Evolutionary conservation across 2,329 filamentous ascomycete species (phyloP).

Genomic region (Metarhizium sp.): DNA sequence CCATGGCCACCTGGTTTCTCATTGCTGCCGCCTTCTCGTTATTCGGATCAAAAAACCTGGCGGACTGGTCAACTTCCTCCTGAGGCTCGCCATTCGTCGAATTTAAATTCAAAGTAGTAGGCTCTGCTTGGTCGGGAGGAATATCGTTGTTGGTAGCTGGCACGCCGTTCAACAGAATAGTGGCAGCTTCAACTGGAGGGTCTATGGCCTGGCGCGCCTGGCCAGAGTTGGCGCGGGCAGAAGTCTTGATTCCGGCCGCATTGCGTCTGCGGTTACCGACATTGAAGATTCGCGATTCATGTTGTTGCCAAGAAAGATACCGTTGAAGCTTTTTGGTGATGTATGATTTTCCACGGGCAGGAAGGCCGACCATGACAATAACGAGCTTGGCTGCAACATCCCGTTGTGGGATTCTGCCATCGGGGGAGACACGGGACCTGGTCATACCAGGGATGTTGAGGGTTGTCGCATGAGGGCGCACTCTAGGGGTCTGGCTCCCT

Average conservation of each 20-base stretch:
- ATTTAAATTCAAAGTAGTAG: slow-evolving; percentile 28
- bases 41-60: slow-evolving; percentile 85
- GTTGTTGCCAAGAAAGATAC: slow-evolving; percentile 95
- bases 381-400: slow-evolving; percentile 95
- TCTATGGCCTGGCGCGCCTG: slow-evolving; percentile 30
- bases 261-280: slow-evolving; percentile 85
- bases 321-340: slow-evolving; percentile 96
- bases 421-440: slow-evolving; percentile 87
- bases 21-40: slow-evolving; percentile 76
- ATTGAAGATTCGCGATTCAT: slow-evolving; percentile 94
- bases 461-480: slow-evolving; percentile 79
- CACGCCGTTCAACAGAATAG: slow-evolving; percentile 48
- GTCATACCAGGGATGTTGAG: slow-evolving; percentile 96
- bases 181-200: slow-evolving; percentile 41
- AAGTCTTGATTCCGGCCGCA: slow-evolving; percentile 51
- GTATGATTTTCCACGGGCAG: slow-evolving; percentile 93
- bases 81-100: slow-evolving; percentile 14
- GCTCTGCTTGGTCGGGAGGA: slow-evolving; percentile 24
- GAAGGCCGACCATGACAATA: slow-evolving; percentile 96
- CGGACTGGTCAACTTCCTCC: slow-evolving; percentile 70
- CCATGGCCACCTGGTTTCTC: slow-evolving; percentile 84
- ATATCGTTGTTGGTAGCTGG: slow-evolving; percentile 22
- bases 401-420: slow-evolving; percentile 84
- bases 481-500: slow-evolving; percentile 65
- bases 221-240: slow-evolving; percentile 21